A percentile compares a stretch with the other conserved stretches of the same genome.
Evolutionary conservation across 2,329 filamentous ascomycete species (phyloP).

Genomic region (Mollisiaceae sp.): DNA sequence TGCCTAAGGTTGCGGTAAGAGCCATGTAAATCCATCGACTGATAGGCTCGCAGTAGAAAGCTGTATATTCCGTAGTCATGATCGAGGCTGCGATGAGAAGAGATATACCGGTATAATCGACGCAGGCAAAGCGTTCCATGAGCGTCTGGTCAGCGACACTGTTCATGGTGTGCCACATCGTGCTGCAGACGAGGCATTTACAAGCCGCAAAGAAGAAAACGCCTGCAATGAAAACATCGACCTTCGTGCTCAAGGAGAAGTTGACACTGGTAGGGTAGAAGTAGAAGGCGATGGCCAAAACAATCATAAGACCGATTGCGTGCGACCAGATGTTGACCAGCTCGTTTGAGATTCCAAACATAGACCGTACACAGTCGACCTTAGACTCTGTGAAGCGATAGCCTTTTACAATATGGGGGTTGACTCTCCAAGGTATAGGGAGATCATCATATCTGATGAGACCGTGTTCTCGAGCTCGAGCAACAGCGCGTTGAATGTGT

Average conservation of each 20-base stretch:
- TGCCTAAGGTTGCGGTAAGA: conserved; percentile 78
- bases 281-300: conserved; percentile 89
- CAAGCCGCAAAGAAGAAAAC: conserved; percentile 96
- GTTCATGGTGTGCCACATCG: conserved; percentile 99
- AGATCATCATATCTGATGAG: conserved; percentile 89
- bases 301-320: conserved; percentile 83
- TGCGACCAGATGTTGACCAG: conserved; percentile 99
- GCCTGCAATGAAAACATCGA: conserved; percentile 88
- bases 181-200: conserved; percentile 93
- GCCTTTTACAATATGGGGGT: conserved; percentile 88
- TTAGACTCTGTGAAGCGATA: conserved; percentile 96
- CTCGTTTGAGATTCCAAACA: conserved; percentile 88
- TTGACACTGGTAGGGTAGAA: conserved; percentile 90
- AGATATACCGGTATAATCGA: conserved; percentile 98
- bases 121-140: conserved; percentile 94
- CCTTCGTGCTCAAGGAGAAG: conserved; percentile 84
- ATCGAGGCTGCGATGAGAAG: conserved; percentile 94
- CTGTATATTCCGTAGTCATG: conserved; percentile 97
- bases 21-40: conserved; percentile 87
- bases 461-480: conserved; percentile 76
- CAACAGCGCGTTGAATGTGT: conserved; percentile 79
- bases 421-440: conserved; percentile 90
- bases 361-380: conserved; percentile 82
- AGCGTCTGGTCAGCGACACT: conserved; percentile 88
- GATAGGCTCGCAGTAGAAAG: conserved; percentile 94